Evolutionary conservation across 2,329 filamentous ascomycete species (phyloP).

Genomic region (Chrysoporthe deuterocubensis): DNA sequence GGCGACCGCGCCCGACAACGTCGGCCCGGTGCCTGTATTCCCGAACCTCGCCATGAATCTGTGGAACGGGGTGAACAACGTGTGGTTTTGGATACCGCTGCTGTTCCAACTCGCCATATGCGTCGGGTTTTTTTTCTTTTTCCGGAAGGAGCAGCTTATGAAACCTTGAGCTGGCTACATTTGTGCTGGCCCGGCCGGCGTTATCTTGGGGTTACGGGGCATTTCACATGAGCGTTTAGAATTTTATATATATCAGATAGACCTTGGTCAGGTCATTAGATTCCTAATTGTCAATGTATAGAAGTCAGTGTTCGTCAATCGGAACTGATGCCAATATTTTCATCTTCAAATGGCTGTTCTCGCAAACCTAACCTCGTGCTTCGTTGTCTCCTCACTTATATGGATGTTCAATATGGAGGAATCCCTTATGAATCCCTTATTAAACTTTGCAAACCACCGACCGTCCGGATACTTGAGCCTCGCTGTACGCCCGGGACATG

Average conservation of each 20-base stretch:
- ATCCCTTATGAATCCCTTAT: too few relatives aligned
- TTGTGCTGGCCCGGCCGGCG: too few relatives aligned
- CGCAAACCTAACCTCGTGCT: too few relatives aligned
- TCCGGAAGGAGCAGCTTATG: slow-evolving; percentile 57
- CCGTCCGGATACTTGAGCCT: too few relatives aligned
- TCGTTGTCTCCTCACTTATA: too few relatives aligned
- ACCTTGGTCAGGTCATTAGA: neutral
- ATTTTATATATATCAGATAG: neutral
- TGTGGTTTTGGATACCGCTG: slow-evolving; percentile 65
- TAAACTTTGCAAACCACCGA: too few relatives aligned
- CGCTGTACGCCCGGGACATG: too few relatives aligned
- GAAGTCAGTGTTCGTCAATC: too few relatives aligned
- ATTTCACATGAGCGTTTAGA: neutral
- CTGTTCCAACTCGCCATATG: slow-evolving; percentile 59
- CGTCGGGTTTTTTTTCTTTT: slow-evolving; percentile 57
- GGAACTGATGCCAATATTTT: neutral
- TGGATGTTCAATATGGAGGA: too few relatives aligned
- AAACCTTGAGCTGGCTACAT: slow-evolving; percentile 44
- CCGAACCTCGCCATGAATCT: slow-evolving; percentile 58
- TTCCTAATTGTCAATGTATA: neutral
- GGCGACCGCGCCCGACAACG: slow-evolving; percentile 60
- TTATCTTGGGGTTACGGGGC: neutral
- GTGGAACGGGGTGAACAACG: slow-evolving; percentile 47
- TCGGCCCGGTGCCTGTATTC: slow-evolving; percentile 63
- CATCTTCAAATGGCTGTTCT: neutral